phyloP scores from a whole-genome alignment of 805 yeast genomes.

The Wickerhamiella lipophila region DNA sequence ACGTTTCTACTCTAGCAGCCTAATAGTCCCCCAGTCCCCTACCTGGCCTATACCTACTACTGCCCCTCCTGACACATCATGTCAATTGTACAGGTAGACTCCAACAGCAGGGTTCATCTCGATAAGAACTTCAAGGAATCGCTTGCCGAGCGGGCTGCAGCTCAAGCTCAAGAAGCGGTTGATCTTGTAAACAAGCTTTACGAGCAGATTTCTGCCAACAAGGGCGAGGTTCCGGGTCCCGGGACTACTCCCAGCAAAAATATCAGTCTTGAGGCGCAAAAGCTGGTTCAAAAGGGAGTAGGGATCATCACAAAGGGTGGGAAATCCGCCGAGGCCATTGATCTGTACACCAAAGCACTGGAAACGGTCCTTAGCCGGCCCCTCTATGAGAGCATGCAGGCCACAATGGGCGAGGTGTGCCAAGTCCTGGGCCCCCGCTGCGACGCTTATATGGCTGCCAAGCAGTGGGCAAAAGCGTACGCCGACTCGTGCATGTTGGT shows the following conservation, averaged over 20 bases:
- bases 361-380: constrained; percentile 32
- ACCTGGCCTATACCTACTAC: too few species aligned
- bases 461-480: constrained; percentile 30
- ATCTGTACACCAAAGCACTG: constrained; percentile 29
- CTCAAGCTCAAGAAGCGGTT: constrained; percentile 19
- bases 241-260: constrained; percentile 21
- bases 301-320: constrained; percentile 21
- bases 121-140: not conserved
- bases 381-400: constrained; percentile 30
- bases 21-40: too few species aligned
- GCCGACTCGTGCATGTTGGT: constrained; percentile 29
- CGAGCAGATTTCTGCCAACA: constrained; percentile 24
- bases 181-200: constrained; percentile 25
- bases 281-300: constrained; percentile 28
- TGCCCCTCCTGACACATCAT: too few species aligned
- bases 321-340: constrained; percentile 28
- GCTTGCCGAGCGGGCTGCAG: constrained; percentile 13
- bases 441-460: constrained; percentile 29
- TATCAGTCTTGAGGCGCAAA: constrained; percentile 26
- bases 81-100: constrained; percentile 3
- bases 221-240: constrained; percentile 30
- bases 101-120: constrained; percentile 4
- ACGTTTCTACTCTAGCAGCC: too few species aligned
- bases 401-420: constrained; percentile 28
- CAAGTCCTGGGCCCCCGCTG: constrained; percentile 28